Percentiles rank a stretch among this genome's conserved stretches.
Conservation (phyloP, 2,329 filamentous ascomycete species). For the Scleromitrula shiraiana region DNA sequence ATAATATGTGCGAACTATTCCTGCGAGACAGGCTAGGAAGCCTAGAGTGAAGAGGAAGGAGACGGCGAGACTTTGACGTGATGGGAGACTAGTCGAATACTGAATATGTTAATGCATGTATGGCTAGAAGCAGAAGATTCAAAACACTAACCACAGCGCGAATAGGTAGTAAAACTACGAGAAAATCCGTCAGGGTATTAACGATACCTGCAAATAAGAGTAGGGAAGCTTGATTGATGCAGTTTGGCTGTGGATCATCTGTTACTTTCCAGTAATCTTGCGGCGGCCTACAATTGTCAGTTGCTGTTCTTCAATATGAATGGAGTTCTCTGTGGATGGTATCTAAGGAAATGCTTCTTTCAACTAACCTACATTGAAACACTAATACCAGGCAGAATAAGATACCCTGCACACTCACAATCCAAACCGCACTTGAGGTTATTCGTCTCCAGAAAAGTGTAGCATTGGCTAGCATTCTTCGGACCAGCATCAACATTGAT, state of each 20-base stretch:
- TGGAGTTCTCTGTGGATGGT: not conserved
- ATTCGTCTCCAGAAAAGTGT: slow-evolving; percentile 21
- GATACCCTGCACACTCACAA: slow-evolving; percentile 19
- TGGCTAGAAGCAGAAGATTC: not conserved
- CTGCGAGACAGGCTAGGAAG: slow-evolving; percentile 37
- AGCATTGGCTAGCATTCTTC: slow-evolving; percentile 18
- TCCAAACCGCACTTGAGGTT: slow-evolving; percentile 13
- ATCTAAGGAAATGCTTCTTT: too few species aligned
- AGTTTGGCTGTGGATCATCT: slow-evolving; percentile 28
- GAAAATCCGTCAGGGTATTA: slow-evolving; percentile 52
- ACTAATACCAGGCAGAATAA: slow-evolving; percentile 21
- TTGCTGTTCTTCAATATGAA: not conserved
- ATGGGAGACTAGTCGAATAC: slow-evolving; percentile 37
- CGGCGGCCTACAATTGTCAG: slow-evolving; percentile 26
- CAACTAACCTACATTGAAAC: slow-evolving; percentile 23
- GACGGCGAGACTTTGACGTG: slow-evolving; percentile 39
- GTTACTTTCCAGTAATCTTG: slow-evolving; percentile 34
- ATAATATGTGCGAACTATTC: slow-evolving; percentile 33
- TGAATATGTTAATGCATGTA: slow-evolving; percentile 20
- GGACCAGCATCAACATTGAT: slow-evolving; percentile 31
- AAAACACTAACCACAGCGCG: slow-evolving; percentile 20
- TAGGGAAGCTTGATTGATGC: slow-evolving; percentile 43
- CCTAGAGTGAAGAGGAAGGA: slow-evolving; percentile 42
- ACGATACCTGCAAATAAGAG: slow-evolving; percentile 47
- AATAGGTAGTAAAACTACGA: slow-evolving; percentile 45